These are phyloP conservation scores for Hypoxylon lenormandii DNA, from an alignment of 495 filamentous ascomycete genomes.

Conservation along the genomic window DNA sequence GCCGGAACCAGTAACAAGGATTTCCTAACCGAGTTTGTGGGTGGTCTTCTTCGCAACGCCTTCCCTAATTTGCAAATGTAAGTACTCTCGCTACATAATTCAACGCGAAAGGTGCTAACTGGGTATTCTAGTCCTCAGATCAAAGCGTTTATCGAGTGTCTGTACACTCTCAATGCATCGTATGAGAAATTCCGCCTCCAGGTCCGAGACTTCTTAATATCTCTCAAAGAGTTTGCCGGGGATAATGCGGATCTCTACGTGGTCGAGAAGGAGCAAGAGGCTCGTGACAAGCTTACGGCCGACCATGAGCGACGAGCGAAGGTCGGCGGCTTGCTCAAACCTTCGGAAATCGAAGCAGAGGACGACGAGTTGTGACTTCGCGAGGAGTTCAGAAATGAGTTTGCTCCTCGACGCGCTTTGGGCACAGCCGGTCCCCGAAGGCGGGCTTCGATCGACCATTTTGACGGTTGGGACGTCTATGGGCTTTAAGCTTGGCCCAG, in stretches of 20 bases:
- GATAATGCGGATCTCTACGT: constrained; percentile 94
- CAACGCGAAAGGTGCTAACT: constrained; percentile 52
- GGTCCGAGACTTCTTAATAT: constrained; percentile 95
- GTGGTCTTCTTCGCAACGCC: constrained; percentile 84
- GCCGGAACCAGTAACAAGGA: constrained; percentile 86
- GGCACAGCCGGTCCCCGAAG: constrained; percentile 28
- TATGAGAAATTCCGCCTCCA: constrained; percentile 91
- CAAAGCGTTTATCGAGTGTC: constrained; percentile 82
- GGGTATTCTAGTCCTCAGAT: constrained; percentile 76
- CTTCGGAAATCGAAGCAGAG: constrained; percentile 80
- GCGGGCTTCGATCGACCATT: constrained; percentile 46
- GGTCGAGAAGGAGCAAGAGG: constrained; percentile 88
- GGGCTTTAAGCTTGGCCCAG: constrained; percentile 56
- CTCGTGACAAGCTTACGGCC: constrained; percentile 78
- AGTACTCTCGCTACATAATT: constrained; percentile 53
- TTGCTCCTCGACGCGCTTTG: constrained; percentile 51
- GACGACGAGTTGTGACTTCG: constrained; percentile 94
- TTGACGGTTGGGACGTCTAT: constrained; percentile 67
- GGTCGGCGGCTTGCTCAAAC: constrained; percentile 90
- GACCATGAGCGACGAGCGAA: constrained; percentile 90
- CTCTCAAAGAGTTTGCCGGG: constrained; percentile 93
- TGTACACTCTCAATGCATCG: constrained; percentile 84
- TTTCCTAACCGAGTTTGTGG: constrained; percentile 87
- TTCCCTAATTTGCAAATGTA: constrained; percentile 94
- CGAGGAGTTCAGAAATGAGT: constrained; percentile 73